Base-by-base conservation (phyloP, 1,284 basidiomycete genomes). In the Ganoderma lingzhi region DNA sequence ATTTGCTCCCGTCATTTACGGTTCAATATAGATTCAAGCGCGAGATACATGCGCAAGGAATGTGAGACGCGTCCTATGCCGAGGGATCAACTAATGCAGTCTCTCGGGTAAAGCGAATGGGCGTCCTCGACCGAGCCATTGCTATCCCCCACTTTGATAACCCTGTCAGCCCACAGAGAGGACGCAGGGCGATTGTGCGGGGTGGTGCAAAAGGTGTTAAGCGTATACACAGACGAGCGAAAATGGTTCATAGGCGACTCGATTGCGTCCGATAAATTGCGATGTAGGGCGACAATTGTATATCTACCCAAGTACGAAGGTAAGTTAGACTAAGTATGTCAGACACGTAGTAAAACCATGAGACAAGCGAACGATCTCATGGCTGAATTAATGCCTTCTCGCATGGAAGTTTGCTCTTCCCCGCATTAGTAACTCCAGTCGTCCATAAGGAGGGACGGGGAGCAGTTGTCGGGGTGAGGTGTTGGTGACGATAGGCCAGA, bases 371-470 rank as follows among this genome's bases (percentile, higher is more conserved):
- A 65, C 48, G 51, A 39, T 65, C 73, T 67, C 63, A 62, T 65
- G 72, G 71, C 69, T 75, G 71, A 72, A 74, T 71, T 73, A 55
- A 66, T 75, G 71, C 70, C 73, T 70, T 59, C 45, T 59, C 15
- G 37, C 10, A 32, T 19, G 19, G 28, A 30, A 58, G 23, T 51
- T 75, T 67, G 55, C 42, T 76, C 68, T 78, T 65, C 75, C 74
- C 76, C 74, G 72, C 70, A 72, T 75, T 75, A 75, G 74, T 78
- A 75, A 77, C 75, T 75, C 76, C 66, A 28, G 19, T 66, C 74
- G 69, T 67, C 75, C 74, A 74, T 73, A 23, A 58, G 30, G 37
- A 67, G 58, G 71, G 71, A 72, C 71, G 73, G 17, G 66, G 75
- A 76, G 76, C 74, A 78, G 74, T 78, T 73, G 72, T 72, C 73